Base-by-base conservation (phyloP, 2,329 filamentous ascomycete species). In the Scorias spongiosa region DNA sequence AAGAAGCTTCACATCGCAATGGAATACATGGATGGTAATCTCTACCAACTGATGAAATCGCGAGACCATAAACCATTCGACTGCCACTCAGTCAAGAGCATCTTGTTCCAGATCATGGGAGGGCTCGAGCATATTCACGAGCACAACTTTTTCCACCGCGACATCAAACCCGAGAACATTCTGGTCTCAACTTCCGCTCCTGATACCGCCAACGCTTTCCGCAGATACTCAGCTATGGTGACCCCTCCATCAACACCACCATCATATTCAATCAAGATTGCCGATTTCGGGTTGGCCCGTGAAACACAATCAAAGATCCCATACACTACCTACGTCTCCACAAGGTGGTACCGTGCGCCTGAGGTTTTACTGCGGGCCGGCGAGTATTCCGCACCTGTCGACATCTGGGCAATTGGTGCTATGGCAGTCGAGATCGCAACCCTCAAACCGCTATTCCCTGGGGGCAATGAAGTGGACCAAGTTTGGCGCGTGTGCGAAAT, bases 11-110 rank as follows among this genome's bases (percentile, higher is more conserved):
- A 98, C 65, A 98, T 98, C 53, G 81, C 78, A 59, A 98, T 98
- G 91, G 91, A 98, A 68, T 95, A 93, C 66, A 98, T 98, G 91
- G 91, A 98, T 62, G 91, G 91, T 42, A 98, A 98, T 63, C 74
- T 98, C 1, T 98, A 98, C 64, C 91, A 98, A 65, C 68, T 98
- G 50, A 98, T 98, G 91, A 98, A 98, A 69, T 82, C 91, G 42
- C 79, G 91, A 47, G 91, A 98, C 54, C 89, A 95, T 71, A 96
- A 96, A 65, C 82, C 74, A 50, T 74, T 98, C 26, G 91, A 98
- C 58, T 83, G 84, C 44, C 77, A 75, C 48, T 93, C 85, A 56
- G 91, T 98, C 48, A 96, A 98, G 73, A 96, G 89, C 68, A 93
- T 98, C 49, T 72, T 98, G 32, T 95, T 84, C 66, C 91, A 98